A percentile compares a stretch with the other conserved stretches of the same genome.
Conservation (phyloP, 345 rosid genomes). For the Euphorbia lathyris region DNA sequence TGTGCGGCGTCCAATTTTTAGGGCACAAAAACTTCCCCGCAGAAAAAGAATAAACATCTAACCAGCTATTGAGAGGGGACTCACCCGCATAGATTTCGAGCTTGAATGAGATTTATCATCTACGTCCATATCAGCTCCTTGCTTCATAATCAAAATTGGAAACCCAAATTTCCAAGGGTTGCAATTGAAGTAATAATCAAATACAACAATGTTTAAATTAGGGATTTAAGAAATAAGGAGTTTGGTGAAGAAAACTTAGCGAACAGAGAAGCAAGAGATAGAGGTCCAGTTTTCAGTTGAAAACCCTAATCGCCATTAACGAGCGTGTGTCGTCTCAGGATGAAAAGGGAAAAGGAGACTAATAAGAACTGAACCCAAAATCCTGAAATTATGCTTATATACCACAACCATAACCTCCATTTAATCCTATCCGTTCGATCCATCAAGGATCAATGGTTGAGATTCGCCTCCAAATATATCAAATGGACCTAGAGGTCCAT, state of each 20-base stretch:
- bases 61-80: slow-evolving; percentile 12
- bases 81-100: slow-evolving; percentile 85
- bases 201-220: slow-evolving; percentile 32
- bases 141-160: slow-evolving; percentile 30
- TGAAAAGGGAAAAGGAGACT: too few relatives aligned
- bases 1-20: slow-evolving; percentile 19
- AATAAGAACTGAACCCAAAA: too few relatives aligned
- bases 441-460: too few relatives aligned
- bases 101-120: slow-evolving; percentile 71
- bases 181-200: slow-evolving; percentile 18
- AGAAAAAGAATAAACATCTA: slow-evolving; percentile 12
- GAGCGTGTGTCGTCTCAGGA: too few relatives aligned
- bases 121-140: slow-evolving; percentile 66
- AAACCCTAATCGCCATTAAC: slow-evolving; percentile 65
- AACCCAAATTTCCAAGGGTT: slow-evolving; percentile 21
- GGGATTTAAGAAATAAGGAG: slow-evolving; percentile 40
- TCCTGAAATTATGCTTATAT: too few relatives aligned
- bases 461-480: too few relatives aligned
- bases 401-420: too few relatives aligned
- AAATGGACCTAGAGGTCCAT: too few relatives aligned
- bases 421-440: too few relatives aligned
- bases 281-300: slow-evolving; percentile 31
- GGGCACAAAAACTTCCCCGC: slow-evolving; percentile 13
- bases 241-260: slow-evolving; percentile 20
- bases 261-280: slow-evolving; percentile 24